phyloP scores from a whole-genome alignment of 768 basidiomycete species.

The Termitomyces sp. region DNA sequence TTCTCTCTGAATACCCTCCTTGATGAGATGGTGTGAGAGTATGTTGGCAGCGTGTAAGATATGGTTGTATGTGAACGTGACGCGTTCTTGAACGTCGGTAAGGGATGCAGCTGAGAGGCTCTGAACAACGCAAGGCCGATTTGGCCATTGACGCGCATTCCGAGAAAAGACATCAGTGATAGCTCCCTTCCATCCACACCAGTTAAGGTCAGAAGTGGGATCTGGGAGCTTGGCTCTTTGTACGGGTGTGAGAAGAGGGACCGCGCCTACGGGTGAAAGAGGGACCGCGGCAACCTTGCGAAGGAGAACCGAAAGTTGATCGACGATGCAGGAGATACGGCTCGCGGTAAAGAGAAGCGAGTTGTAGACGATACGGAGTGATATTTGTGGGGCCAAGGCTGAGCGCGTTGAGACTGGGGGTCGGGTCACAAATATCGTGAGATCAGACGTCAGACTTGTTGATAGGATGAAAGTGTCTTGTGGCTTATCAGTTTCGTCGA shows the following conservation, averaged over 20 bases:
- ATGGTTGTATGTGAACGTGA: conserved; percentile 69
- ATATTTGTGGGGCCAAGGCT: conserved; percentile 68
- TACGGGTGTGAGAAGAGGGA: conserved; percentile 69
- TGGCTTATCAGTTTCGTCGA: conserved; percentile 80
- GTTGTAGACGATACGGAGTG: conserved; percentile 88
- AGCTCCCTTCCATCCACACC: conserved; percentile 97
- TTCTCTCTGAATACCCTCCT: conserved; percentile 81
- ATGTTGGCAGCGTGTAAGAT: conserved; percentile 86
- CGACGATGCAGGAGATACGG: conserved; percentile 74
- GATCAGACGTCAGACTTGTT: conserved; percentile 84
- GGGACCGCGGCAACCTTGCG: conserved; percentile 67
- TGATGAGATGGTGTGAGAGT: conserved; percentile 84
- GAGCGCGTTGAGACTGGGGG: conserved; percentile 63
- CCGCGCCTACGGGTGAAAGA: conserved; percentile 64
- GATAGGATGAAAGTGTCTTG: conserved; percentile 71
- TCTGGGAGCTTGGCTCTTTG: conserved; percentile 74
- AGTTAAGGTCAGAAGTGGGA: conserved; percentile 84
- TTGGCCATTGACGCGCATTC: conserved; percentile 78
- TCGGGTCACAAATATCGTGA: conserved; percentile 84
- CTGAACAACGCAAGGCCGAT: conserved; percentile 88
- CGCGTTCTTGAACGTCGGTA: conserved; percentile 41
- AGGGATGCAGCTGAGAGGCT: conserved; percentile 42
- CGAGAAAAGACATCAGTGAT: conserved; percentile 92
- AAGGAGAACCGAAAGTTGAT: conserved; percentile 79
- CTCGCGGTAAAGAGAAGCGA: conserved; percentile 83